phyloP scores from a whole-genome alignment of 345 rosid species.

The Raphanus raphanistrum region DNA sequence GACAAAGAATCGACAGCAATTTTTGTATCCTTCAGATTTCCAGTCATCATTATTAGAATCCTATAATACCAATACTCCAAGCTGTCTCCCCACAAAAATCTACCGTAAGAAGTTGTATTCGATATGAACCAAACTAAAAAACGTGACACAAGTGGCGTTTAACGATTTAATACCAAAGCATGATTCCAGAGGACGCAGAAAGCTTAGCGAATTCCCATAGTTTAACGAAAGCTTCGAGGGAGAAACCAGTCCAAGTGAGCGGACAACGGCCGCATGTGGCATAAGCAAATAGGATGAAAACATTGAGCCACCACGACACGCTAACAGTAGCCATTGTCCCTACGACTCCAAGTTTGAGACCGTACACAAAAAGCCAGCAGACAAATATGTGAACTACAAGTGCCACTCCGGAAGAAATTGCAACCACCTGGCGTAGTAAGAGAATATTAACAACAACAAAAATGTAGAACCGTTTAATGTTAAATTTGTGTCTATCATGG shows the following conservation, averaged over 20 bases:
- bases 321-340: conserved; percentile 57
- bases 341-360: neutral
- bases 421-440: conserved; percentile 40
- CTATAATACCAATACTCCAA: conserved; percentile 54
- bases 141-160: neutral
- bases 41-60: conserved; percentile 70
- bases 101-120: neutral
- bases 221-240: conserved; percentile 70
- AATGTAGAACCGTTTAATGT: neutral
- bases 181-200: conserved; percentile 78
- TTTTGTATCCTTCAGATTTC: conserved; percentile 68
- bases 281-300: conserved; percentile 45
- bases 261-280: conserved; percentile 27
- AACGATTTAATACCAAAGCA: conserved; percentile 56
- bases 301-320: conserved; percentile 74
- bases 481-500: neutral
- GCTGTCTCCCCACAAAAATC: conserved; percentile 32
- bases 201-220: conserved; percentile 75
- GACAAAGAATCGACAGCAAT: conserved; percentile 44
- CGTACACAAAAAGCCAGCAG: neutral
- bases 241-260: conserved; percentile 73
- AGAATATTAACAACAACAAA: neutral
- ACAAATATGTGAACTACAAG: neutral
- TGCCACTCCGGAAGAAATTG: conserved; percentile 42
- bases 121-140: neutral